Conservation (phyloP, 352 stramenopile genomes). For the Pythium scleroteichum region DNA sequence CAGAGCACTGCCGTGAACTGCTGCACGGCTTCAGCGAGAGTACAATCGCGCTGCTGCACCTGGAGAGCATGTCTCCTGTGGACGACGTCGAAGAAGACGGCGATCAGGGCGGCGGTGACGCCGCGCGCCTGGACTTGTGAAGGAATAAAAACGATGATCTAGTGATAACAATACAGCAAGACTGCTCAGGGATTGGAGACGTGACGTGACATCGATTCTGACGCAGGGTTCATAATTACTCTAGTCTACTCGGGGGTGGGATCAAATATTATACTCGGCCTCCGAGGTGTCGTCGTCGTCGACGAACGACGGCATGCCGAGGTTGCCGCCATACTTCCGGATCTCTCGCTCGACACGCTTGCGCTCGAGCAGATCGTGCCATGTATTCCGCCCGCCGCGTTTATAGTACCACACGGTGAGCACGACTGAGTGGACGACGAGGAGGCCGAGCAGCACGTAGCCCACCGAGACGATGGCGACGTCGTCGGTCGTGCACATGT, state of each 20-base stretch:
- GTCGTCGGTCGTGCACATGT: slow-evolving; percentile 52
- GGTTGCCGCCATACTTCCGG: slow-evolving; percentile 31
- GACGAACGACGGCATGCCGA: slow-evolving; percentile 28
- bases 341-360: slow-evolving; percentile 40
- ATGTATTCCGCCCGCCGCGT: slow-evolving; percentile 35
- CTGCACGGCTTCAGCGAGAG: slow-evolving; percentile 71
- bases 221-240: background rate
- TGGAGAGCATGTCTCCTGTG: slow-evolving; percentile 34
- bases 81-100: slow-evolving; percentile 21
- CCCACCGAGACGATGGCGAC: slow-evolving; percentile 34
- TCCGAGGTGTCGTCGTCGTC: slow-evolving; percentile 20
- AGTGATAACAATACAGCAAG: background rate
- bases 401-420: slow-evolving; percentile 42
- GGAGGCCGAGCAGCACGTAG: slow-evolving; percentile 34
- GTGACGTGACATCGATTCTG: too few species aligned
- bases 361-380: slow-evolving; percentile 44
- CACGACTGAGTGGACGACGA: slow-evolving; percentile 17
- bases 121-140: slow-evolving; percentile 6
- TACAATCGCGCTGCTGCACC: slow-evolving; percentile 56
- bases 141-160: background rate
- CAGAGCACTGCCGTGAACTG: slow-evolving; percentile 67
- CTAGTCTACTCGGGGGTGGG: background rate
- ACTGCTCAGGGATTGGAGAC: too few species aligned
- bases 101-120: background rate
- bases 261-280: slow-evolving; percentile 14